A percentile compares a stretch with the other conserved stretches of the same genome.
These are phyloP conservation scores for Plasmopara halstedii DNA, from an alignment of 352 stramenopile genomes.

Conservation along the genomic window DNA sequence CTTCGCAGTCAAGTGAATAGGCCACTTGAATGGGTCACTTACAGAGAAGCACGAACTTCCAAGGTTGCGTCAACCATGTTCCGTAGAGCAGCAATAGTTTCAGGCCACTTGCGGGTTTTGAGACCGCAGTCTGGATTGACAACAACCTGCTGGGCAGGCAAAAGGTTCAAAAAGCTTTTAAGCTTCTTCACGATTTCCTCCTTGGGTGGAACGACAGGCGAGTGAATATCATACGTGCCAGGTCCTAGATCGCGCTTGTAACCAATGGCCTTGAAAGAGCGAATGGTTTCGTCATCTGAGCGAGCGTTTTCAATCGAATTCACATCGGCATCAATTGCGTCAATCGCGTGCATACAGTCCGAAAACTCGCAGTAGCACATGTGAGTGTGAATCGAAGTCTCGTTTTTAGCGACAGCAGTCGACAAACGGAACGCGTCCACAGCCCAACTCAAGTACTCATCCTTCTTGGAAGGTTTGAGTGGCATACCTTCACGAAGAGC, in stretches of 20 bases:
- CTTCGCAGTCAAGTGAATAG: conserved; percentile 6
- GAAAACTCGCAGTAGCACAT: conserved; percentile 96
- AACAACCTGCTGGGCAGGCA: conserved; percentile 71
- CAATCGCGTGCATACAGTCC: conserved; percentile 91
- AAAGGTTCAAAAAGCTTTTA: conserved; percentile 72
- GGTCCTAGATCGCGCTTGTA: conserved; percentile 89
- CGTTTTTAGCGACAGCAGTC: conserved; percentile 78
- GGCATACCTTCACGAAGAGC: conserved; percentile 90
- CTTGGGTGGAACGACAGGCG: conserved; percentile 85
- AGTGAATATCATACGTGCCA: conserved; percentile 93
- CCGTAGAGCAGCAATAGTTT: conserved; percentile 82
- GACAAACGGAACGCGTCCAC: conserved; percentile 85
- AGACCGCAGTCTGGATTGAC: conserved; percentile 92
- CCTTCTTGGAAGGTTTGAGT: conserved; percentile 75
- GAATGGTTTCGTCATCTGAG: conserved; percentile 87
- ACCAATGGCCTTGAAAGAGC: conserved; percentile 81
- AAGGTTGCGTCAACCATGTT: conserved; percentile 86
- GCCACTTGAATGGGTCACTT: conserved; percentile 6
- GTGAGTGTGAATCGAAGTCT: conserved; percentile 92
- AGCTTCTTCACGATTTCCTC: conserved; percentile 85
- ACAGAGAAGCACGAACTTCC: conserved; percentile 60
- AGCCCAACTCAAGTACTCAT: conserved; percentile 74
- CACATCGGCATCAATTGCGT: conserved; percentile 89
- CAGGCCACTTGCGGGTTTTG: conserved; percentile 90
- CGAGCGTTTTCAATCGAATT: conserved; percentile 93